Base-by-base conservation (phyloP, 305 asterid genomes). In the Solanum aculeatissimum region DNA sequence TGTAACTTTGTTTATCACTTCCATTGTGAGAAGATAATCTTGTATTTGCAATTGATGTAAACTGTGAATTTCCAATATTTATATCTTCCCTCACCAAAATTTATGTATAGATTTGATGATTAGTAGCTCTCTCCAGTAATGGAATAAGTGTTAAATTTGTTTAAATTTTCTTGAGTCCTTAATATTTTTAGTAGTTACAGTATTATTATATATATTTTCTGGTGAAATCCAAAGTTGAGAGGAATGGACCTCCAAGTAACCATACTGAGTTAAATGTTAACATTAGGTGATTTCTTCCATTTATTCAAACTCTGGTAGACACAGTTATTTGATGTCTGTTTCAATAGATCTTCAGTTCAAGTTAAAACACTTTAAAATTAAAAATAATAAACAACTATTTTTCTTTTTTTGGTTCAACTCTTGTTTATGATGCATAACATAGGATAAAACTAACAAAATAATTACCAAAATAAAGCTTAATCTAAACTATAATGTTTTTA, bases 1-100 rank as follows among this genome's bases (percentile, higher is more conserved):
- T 87, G 89, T 89, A 85, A 77, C 83, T 80, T 79, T 82, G 91
- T 91, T 88, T 65, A 88, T 90, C 89, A 90, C 89, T 80, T 87
- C 85, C 85, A 69, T 68, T 60, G 77, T 79, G 84, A 45, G 62
- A 84, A 86, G 83, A 83, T 77, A 84, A 79, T 84, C 63, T 45
- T 85, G 84, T 83, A 83, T 86, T 83, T 23, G 69, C 83, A 84
- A 84, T 86, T 66, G 42, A 51, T 84, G 86, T 85, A 85, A 85
- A 80, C 84, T 49, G 84, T 85, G 78, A 77, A 77, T 66, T 85
- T 40, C 86, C 80, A 83, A 83, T 93, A 88, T 81, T 86, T 91
- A 84, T 86, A 57, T 21, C 85, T 84, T 69, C 55, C 66, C 68
- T 83, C 38, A 47, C 42, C 16, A 70, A 57, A 80, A 66, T 85